A percentile compares a stretch with the other conserved stretches of the same genome.
These are phyloP conservation scores for Taiozyma sp. DNA, from an alignment of 1,139 yeast species.

Conservation along the genomic window DNA sequence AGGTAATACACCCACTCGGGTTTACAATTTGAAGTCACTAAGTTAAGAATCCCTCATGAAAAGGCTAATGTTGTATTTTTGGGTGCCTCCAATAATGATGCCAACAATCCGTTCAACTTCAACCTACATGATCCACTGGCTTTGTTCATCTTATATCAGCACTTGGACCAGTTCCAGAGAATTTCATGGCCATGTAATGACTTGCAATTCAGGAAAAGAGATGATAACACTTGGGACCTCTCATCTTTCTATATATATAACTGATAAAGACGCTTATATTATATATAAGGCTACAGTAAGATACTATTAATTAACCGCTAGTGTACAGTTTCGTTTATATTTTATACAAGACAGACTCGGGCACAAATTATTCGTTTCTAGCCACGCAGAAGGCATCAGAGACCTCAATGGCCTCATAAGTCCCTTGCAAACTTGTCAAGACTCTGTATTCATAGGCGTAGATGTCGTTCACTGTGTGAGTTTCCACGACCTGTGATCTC, in stretches of 20 bases:
- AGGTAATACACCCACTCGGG: constrained; percentile 40
- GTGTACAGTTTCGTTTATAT: background rate
- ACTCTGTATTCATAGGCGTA: constrained; percentile 63
- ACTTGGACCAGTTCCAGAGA: constrained; percentile 14
- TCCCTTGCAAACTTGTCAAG: constrained; percentile 82
- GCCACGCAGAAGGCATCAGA: constrained; percentile 72
- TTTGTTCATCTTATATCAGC: constrained; percentile 13
- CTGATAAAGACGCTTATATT: no score
- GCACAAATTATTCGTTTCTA: constrained; percentile 27
- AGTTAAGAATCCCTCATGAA: constrained; percentile 40
- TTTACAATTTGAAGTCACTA: constrained; percentile 40
- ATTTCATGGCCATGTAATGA: constrained; percentile 19
- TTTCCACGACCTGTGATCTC: constrained; percentile 58
- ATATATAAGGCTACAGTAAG: background rate
- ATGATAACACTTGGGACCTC: background rate
- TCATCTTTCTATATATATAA: background rate
- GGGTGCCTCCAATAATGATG: constrained; percentile 21
- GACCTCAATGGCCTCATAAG: constrained; percentile 86
- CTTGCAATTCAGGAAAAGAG: background rate
- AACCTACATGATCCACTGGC: constrained; percentile 6
- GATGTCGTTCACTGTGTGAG: constrained; percentile 68
- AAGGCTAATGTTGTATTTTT: constrained; percentile 31
- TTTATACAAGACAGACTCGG: background rate
- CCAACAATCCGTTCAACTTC: constrained; percentile 7
- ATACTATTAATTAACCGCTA: background rate